These are phyloP conservation scores for Xylaria digitata DNA, from an alignment of 2,329 filamentous ascomycete genomes.

Conservation along the genomic window DNA sequence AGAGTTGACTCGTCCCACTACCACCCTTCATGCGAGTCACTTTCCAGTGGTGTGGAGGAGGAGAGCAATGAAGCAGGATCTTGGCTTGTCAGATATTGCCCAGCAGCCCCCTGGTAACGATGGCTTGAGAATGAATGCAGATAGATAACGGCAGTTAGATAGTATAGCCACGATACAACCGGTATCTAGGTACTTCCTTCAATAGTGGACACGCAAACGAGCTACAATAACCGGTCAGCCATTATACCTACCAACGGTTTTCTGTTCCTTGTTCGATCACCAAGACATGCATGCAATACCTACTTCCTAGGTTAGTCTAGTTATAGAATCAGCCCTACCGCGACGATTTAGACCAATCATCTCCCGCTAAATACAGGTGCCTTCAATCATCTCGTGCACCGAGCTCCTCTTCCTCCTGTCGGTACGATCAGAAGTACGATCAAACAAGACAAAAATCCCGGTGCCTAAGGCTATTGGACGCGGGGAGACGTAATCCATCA, in stretches of 20 bases:
- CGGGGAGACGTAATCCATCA: slow-evolving; percentile 33
- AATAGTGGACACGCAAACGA: slow-evolving; percentile 15
- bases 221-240: too few relatives aligned
- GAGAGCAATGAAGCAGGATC: slow-evolving; percentile 1
- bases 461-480: slow-evolving; percentile 42
- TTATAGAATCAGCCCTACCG: slow-evolving; percentile 31
- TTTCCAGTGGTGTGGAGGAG: not conserved
- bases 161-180: not conserved
- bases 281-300: slow-evolving; percentile 22
- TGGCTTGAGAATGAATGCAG: slow-evolving; percentile 6
- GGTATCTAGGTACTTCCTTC: slow-evolving; percentile 1
- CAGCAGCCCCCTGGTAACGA: not conserved
- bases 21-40: slow-evolving; percentile 22
- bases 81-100: slow-evolving; percentile 14
- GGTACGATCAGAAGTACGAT: slow-evolving; percentile 22
- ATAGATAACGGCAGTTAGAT: not conserved
- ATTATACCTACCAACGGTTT: not conserved
- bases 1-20: slow-evolving; percentile 23
- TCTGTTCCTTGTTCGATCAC: slow-evolving; percentile 8
- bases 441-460: slow-evolving; percentile 39
- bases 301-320: not conserved
- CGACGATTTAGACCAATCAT: slow-evolving; percentile 16
- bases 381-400: slow-evolving; percentile 23
- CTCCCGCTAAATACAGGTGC: slow-evolving; percentile 28
- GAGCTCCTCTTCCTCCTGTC: slow-evolving; percentile 17